Percentiles rank a stretch among this genome's conserved stretches.
phyloP scores from a whole-genome alignment of 129 eudicot species.

The sunflower (Helianthus annuus) region DNA sequence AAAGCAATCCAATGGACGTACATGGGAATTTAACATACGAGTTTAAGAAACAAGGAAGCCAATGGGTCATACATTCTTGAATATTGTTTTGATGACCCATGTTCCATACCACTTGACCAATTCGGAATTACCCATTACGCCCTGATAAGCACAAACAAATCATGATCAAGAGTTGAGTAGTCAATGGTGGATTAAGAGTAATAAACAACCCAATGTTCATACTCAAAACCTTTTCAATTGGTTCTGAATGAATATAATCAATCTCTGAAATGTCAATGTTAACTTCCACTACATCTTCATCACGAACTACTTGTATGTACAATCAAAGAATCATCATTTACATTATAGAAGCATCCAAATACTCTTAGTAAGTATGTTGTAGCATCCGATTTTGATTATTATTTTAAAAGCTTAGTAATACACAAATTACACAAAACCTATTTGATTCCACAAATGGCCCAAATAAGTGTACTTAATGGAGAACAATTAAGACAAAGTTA shows the following conservation, averaged over 20 bases:
- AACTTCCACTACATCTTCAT: conserved; percentile 60
- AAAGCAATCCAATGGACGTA: conserved; percentile 17
- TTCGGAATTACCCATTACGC: conserved; percentile 54
- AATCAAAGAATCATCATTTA: neutral
- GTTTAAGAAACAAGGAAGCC: neutral
- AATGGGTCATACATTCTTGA: conserved; percentile 43
- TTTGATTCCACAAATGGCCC: too few relatives aligned
- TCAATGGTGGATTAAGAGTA: neutral
- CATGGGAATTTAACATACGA: neutral
- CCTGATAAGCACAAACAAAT: conserved; percentile 34
- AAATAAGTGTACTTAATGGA: too few relatives aligned
- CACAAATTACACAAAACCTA: too few relatives aligned
- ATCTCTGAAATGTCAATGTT: conserved; percentile 63
- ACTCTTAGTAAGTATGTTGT: neutral
- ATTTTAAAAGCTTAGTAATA: too few relatives aligned
- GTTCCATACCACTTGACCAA: conserved; percentile 77
- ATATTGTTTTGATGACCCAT: conserved; percentile 70
- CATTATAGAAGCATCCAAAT: neutral
- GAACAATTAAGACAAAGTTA: too few relatives aligned
- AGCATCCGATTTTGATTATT: too few relatives aligned
- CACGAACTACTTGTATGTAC: conserved; percentile 49
- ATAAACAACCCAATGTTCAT: conserved; percentile 7
- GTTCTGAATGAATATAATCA: conserved; percentile 35
- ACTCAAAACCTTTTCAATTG: conserved; percentile 46
- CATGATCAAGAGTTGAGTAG: neutral